Base-by-base conservation (phyloP, 1,284 basidiomycete genomes). In the Wolfiporia cocos region DNA sequence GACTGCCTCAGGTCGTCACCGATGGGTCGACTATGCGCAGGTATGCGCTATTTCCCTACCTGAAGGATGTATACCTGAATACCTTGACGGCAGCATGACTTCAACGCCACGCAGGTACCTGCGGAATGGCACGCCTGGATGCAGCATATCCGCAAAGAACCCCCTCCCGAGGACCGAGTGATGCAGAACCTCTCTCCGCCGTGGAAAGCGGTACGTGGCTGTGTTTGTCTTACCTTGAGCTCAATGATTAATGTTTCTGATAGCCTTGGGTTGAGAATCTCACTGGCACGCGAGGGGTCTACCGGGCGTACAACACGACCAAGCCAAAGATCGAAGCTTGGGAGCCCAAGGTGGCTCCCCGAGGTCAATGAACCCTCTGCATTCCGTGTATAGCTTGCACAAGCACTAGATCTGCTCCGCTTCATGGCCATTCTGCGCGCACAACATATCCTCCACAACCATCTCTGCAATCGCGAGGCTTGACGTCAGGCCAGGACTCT, bases 81-180 rank as follows among this genome's bases (percentile, higher is more conserved):
- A 11, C 36, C 18, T 33, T 26, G 19, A 3, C 41, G 24, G 10
- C 55, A 90, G 80, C 86, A 94, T 61, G 80, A 93, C 53, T 85
- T 76, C 65, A 88, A 95, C 59, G 89, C 88, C 9, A 78, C 89
- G 0, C 93, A 97, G 70, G 81, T 94, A 28, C 87, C 92, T 23
- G 77, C 92, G 2, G 92, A 93, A 65, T 96, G 94, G 94, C 92
- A 94, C 65, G 80, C 92, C 6, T 97, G 93, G 93, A 65, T 96
- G 22, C 72, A 74, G n/a, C 91, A 95, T 60, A 95, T 94, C 57
- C 87, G 93, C 37, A 76, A 81, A 52, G 75, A 81, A 30, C 76
- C 90, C 5, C 94, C 93, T 1, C 68, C 74, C 2, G 71, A 85
- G 50, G 94, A 96, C 58, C 61, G 71, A 0, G 66, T 91, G 24